These are phyloP conservation scores for Ophiostoma sp. DNA, from an alignment of 2,329 filamentous ascomycete genomes.

Conservation along the genomic window DNA sequence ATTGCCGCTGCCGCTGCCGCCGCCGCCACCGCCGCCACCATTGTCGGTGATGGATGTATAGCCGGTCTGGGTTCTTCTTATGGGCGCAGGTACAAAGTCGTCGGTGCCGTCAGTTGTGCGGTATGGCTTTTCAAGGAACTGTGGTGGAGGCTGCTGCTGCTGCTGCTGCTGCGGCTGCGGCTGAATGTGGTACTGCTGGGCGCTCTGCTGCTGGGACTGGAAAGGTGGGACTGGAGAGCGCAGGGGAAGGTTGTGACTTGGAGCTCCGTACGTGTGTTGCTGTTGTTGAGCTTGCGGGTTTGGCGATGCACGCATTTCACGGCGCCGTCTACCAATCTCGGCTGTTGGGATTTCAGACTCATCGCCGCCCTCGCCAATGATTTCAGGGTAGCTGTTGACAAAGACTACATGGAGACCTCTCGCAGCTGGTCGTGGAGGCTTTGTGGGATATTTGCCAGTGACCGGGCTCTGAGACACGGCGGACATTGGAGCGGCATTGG, in stretches of 20 bases:
- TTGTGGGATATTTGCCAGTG: slow-evolving; percentile 23
- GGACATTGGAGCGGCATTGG: slow-evolving; percentile 46
- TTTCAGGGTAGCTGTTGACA: slow-evolving; percentile 62
- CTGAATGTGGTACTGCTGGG: neutral
- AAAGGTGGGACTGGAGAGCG: slow-evolving; percentile 30
- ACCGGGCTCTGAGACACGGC: slow-evolving; percentile 42
- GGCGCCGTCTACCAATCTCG: slow-evolving; percentile 62
- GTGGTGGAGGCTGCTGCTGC: slow-evolving; percentile 31
- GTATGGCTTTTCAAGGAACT: slow-evolving; percentile 30
- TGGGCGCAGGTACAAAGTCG: slow-evolving; percentile 49
- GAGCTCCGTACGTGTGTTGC: neutral
- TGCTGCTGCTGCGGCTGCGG: slow-evolving; percentile 15
- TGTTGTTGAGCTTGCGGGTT: slow-evolving; percentile 25
- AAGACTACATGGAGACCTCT: slow-evolving; percentile 74
- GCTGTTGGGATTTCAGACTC: slow-evolving; percentile 68
- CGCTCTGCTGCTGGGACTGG: slow-evolving; percentile 25
- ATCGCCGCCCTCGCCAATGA: slow-evolving; percentile 90
- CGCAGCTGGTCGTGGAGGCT: slow-evolving; percentile 33
- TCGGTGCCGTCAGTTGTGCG: slow-evolving; percentile 36
- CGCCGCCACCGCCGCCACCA: slow-evolving; percentile 14
- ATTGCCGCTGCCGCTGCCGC: slow-evolving; percentile 22
- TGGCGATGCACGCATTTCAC: slow-evolving; percentile 29
- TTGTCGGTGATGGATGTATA: slow-evolving; percentile 37
- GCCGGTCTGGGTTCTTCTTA: slow-evolving; percentile 57
- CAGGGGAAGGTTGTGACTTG: slow-evolving; percentile 14